These are phyloP conservation scores for Zoysia matrella DNA, from an alignment of 202 grass and related monocot species.

Conservation along the genomic window DNA sequence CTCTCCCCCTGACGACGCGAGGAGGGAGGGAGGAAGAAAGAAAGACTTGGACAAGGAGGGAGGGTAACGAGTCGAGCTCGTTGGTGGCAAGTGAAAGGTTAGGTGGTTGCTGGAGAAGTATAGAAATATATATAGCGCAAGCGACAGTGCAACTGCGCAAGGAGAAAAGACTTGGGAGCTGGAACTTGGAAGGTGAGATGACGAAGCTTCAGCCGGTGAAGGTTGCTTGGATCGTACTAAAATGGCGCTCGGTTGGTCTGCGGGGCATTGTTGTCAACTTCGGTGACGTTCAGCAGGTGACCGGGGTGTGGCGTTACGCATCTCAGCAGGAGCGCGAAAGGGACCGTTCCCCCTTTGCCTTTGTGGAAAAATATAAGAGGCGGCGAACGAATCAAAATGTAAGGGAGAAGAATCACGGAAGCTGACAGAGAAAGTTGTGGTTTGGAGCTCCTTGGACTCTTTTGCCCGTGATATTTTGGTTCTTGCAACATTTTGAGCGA, in stretches of 20 bases:
- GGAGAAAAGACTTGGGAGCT: neutral
- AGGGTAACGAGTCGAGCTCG: conserved; percentile 13
- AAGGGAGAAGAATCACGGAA: neutral
- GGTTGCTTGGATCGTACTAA: conserved; percentile 55
- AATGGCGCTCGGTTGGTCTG: conserved; percentile 24
- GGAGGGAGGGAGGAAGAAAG: neutral
- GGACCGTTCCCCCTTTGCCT: neutral
- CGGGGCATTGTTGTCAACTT: too few relatives aligned
- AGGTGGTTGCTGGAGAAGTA: neutral
- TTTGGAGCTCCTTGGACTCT: conserved; percentile 6
- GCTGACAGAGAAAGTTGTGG: neutral
- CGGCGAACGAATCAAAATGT: conserved; percentile 8
- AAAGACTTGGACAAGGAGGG: neutral
- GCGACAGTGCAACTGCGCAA: neutral
- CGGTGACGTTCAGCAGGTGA: too few relatives aligned
- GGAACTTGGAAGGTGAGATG: conserved; percentile 10
- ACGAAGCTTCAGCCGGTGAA: neutral
- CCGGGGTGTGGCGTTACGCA: too few relatives aligned
- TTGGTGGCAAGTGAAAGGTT: conserved; percentile 22
- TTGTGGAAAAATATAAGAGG: neutral
- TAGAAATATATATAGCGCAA: conserved; percentile 10
- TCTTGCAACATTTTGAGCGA: neutral
- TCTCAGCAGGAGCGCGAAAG: conserved; percentile 40
- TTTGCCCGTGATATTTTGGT: neutral
- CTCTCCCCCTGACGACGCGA: neutral